Evolutionary conservation across 371 early-diverging fungal genomes (phyloP).

Genomic region (Actinomortierella wolfii): DNA sequence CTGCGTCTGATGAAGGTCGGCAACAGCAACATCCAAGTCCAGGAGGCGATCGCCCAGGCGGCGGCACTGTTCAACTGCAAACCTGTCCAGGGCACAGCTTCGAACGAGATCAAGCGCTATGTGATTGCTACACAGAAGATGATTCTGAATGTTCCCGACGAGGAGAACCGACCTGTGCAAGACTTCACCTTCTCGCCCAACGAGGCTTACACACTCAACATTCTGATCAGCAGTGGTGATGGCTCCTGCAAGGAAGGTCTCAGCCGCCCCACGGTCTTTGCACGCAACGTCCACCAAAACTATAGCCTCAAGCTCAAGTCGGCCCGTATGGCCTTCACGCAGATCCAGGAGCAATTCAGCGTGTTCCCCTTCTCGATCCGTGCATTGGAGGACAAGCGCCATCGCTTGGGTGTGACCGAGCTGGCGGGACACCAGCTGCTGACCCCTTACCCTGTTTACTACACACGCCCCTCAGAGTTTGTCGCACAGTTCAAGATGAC

Average conservation of each 20-base stretch:
- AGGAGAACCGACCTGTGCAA: slow-evolving; percentile 70
- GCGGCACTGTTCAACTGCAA: slow-evolving; percentile 83
- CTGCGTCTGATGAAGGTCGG: slow-evolving; percentile 72
- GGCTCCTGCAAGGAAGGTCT: slow-evolving; percentile 72
- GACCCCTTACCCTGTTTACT: slow-evolving; percentile 71
- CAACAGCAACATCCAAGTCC: slow-evolving; percentile 30
- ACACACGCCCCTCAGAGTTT: slow-evolving; percentile 70
- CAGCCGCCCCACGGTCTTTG: slow-evolving; percentile 81
- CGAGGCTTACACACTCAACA: slow-evolving; percentile 84
- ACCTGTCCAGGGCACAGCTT: slow-evolving; percentile 86
- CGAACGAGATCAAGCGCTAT: slow-evolving; percentile 83
- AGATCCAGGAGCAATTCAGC: slow-evolving; percentile 74
- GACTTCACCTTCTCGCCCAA: slow-evolving; percentile 79
- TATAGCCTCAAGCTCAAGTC: slow-evolving; percentile 89
- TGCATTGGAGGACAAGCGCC: slow-evolving; percentile 76
- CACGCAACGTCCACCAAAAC: slow-evolving; percentile 76
- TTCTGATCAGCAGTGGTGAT: slow-evolving; percentile 78
- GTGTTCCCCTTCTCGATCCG: slow-evolving; percentile 86
- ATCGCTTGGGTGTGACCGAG: slow-evolving; percentile 88
- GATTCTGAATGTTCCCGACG: slow-evolving; percentile 81
- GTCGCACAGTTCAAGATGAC: slow-evolving; percentile 92
- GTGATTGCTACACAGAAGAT: slow-evolving; percentile 68
- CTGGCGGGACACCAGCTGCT: slow-evolving; percentile 75
- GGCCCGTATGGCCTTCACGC: slow-evolving; percentile 74
- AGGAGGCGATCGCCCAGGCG: slow-evolving; percentile 77